Evolutionary conservation across 306 rosid genomes (phyloP).

Genomic region (Trichosanthes cucumerina): DNA sequence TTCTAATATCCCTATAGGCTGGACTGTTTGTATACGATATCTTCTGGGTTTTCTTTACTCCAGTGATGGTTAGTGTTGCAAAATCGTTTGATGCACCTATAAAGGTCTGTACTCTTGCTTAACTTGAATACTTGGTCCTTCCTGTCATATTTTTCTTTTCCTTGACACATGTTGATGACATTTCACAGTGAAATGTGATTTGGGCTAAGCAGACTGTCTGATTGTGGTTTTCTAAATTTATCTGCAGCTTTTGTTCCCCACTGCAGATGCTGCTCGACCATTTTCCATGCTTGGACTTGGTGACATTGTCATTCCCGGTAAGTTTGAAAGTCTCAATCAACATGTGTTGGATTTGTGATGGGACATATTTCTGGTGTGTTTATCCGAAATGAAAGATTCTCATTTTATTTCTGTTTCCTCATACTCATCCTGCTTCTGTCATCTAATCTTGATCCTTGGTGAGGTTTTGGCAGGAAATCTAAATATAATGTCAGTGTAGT

Average conservation of each 20-base stretch:
- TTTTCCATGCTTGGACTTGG: conserved; percentile 99
- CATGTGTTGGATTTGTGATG: background rate
- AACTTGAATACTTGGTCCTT: background rate
- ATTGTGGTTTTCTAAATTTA: conserved; percentile 13
- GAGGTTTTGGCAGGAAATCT: background rate
- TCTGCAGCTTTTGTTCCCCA: conserved; percentile 91
- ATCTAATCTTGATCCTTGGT: background rate
- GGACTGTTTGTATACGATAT: conserved; percentile 95
- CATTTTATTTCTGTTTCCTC: background rate
- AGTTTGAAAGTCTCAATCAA: conserved; percentile 9
- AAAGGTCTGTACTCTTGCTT: conserved; percentile 49
- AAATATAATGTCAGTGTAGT: background rate
- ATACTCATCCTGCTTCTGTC: background rate
- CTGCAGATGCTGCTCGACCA: conserved; percentile 73
- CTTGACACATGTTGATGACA: background rate
- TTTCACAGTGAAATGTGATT: background rate
- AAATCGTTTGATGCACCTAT: conserved; percentile 99
- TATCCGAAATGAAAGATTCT: background rate
- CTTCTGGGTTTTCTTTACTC: conserved; percentile 99
- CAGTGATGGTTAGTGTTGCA: conserved; percentile 99
- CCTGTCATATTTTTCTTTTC: background rate
- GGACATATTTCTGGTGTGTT: background rate
- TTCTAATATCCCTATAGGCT: conserved; percentile 40
- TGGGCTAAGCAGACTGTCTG: background rate
- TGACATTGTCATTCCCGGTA: conserved; percentile 98